Percentiles rank a stretch among this genome's conserved stretches.
These are phyloP conservation scores for Lichtheimia hyalospora DNA, from an alignment of 371 early-diverging fungal genomes.

Conservation along the genomic window DNA sequence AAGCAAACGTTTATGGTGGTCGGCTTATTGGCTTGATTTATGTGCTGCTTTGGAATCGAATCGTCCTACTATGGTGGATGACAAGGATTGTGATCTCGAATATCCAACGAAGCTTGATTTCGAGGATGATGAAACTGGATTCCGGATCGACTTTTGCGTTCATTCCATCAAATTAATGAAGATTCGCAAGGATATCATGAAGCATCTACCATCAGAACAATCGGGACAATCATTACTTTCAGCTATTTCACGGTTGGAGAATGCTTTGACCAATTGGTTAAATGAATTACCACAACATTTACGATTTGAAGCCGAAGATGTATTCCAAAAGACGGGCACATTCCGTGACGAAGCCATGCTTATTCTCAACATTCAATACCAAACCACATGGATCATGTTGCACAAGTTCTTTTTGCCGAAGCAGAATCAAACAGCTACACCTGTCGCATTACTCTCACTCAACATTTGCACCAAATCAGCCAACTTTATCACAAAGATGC, in stretches of 20 bases:
- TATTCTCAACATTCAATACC: conserved; percentile 44
- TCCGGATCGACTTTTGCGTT: conserved; percentile 50
- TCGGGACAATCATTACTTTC: conserved; percentile 48
- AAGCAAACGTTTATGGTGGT: conserved; percentile 66
- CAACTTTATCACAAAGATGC: conserved; percentile 44
- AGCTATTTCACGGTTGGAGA: conserved; percentile 57
- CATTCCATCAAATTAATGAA: conserved; percentile 58
- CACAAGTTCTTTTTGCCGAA: conserved; percentile 54
- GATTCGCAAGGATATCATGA: conserved; percentile 60
- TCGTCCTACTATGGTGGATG: conserved; percentile 61
- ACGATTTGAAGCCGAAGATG: conserved; percentile 28
- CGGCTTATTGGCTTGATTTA: conserved; percentile 61
- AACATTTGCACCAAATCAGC: conserved; percentile 41
- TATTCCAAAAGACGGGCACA: conserved; percentile 37
- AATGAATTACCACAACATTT: conserved; percentile 43
- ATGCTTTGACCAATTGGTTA: conserved; percentile 55
- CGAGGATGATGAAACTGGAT: conserved; percentile 50
- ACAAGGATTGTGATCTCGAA: conserved; percentile 61
- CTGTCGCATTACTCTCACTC: conserved; percentile 32
- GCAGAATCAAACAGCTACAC: conserved; percentile 38
- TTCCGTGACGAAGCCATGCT: conserved; percentile 45
- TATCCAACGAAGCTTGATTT: conserved; percentile 52
- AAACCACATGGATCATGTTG: conserved; percentile 53
- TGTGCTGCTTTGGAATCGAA: conserved; percentile 54
- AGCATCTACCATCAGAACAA: conserved; percentile 50